A percentile compares a stretch with the other conserved stretches of the same genome.
Evolutionary conservation across 2,329 filamentous ascomycete genomes (phyloP).

Genomic region (Podosphaera fusca): DNA sequence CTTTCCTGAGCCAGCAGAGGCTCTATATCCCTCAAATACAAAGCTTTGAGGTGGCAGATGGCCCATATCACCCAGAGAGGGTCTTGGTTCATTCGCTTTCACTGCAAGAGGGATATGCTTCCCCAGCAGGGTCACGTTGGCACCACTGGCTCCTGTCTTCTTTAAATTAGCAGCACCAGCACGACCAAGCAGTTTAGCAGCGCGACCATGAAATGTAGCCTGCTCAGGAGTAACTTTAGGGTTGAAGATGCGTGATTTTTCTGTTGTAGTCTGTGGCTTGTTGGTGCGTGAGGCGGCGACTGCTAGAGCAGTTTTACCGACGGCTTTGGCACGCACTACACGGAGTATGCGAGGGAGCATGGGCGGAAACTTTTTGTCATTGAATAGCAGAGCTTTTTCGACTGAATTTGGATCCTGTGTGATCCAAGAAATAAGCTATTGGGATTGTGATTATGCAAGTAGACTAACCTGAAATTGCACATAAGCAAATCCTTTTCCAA

Average conservation of each 20-base stretch:
- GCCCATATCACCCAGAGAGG: constrained; percentile 15
- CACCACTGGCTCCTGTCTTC: constrained; percentile 12
- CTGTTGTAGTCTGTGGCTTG: constrained; percentile 18
- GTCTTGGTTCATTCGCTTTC: not conserved
- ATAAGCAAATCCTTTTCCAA: constrained; percentile 93
- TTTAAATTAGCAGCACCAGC: constrained; percentile 28
- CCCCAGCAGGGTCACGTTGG: constrained; percentile 11
- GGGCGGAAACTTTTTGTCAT: constrained; percentile 83
- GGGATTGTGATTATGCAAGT: not conserved
- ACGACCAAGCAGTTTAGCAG: constrained; percentile 49
- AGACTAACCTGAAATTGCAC: constrained; percentile 62
- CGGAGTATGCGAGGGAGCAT: constrained; percentile 77
- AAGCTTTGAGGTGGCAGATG: constrained; percentile 40
- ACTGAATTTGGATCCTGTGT: constrained; percentile 57
- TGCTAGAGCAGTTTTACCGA: constrained; percentile 18
- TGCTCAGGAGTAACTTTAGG: constrained; percentile 48
- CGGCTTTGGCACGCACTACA: constrained; percentile 46
- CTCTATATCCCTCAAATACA: constrained; percentile 63
- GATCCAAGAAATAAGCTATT: constrained; percentile 1
- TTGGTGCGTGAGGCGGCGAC: constrained; percentile 6
- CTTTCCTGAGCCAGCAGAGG: constrained; percentile 40
- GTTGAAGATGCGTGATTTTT: constrained; percentile 26
- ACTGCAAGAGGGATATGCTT: constrained; percentile 3
- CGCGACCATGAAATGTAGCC: constrained; percentile 49
- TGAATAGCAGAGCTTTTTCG: constrained; percentile 67